Base-by-base conservation (phyloP, 2,329 filamentous ascomycete genomes). In the Ramularia endophylla region DNA sequence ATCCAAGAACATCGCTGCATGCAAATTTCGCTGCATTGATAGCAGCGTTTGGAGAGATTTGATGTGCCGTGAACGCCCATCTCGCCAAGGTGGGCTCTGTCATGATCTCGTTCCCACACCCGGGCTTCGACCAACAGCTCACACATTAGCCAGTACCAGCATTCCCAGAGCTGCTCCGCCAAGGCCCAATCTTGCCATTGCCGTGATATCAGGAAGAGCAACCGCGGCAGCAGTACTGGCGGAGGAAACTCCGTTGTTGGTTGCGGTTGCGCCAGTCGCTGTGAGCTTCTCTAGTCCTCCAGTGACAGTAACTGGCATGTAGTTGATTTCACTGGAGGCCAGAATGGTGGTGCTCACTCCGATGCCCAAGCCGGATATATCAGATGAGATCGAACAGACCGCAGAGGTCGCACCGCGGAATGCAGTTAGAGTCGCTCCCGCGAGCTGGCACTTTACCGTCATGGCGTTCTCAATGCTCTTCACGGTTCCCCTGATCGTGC, bases 261-360 rank as follows among this genome's bases (percentile, higher is more conserved):
- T 36, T 1, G 47, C 46, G 5, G 42, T 44, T 17, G 46, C 42
- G 8, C 46, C 44, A 20, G 42, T 44, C 19, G 44, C 47, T 9
- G 36, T 32, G 15, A 52, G 37, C 40, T 55, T 55, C 38, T 47
- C 43, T n/a, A 36, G 40, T 2, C 56, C 56, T 4, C 54, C 57
- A 6, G 56, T 59, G 19, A 59, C 43, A 5, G 53, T 55, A 12
- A 59, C 47, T 8, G 54, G 46, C 5, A 54, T 46, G 29, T 59
- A 59, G 16, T 40, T 46, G 38, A 60, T 47, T 40, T 58, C 48
- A 8, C 43, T 55, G 6, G 40, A 45, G 16, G 55, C 53, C n/a
- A 60, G 47, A 2, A 54, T 55, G 8, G 52, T 52, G 12, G 52
- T 58, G n/a, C 48, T 48, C n/a, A 44, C 50, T n/a, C 48, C 48